Conservation (phyloP, 1,284 basidiomycete genomes). For the Pterulicium gracile region DNA sequence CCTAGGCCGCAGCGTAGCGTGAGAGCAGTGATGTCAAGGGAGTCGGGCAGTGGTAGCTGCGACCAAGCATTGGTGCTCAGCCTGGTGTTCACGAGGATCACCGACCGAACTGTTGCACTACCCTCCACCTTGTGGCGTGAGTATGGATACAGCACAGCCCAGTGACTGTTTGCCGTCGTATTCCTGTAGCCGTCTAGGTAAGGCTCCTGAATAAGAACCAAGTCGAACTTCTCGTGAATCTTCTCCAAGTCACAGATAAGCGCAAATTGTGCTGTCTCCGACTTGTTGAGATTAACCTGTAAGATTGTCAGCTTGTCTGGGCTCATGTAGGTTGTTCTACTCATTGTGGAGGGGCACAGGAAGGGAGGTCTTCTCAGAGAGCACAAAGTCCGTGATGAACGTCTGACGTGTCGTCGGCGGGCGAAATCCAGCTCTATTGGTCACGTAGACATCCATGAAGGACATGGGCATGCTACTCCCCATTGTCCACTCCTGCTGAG, state of each 20-base stretch:
- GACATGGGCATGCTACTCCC: too few relatives aligned
- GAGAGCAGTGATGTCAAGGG: constrained; percentile 16
- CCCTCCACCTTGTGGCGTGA: constrained; percentile 6
- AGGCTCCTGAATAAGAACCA: constrained; percentile 21
- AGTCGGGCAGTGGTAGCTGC: constrained; percentile 9
- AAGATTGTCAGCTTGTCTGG: too few relatives aligned
- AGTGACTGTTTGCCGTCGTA: constrained; percentile 9
- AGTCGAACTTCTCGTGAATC: constrained; percentile 15
- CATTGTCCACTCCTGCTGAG: too few relatives aligned
- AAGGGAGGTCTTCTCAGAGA: too few relatives aligned
- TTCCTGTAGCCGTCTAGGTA: constrained; percentile 12
- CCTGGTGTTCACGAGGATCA: constrained; percentile 16
- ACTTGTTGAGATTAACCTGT: constrained; percentile 17
- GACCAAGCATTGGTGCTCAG: constrained; percentile 17
- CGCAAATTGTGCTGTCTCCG: constrained; percentile 12
- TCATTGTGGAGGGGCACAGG: too few relatives aligned
- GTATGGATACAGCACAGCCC: constrained; percentile 17
- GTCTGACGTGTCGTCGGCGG: too few relatives aligned
- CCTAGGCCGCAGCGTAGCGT: constrained; percentile 6
- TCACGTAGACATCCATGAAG: too few relatives aligned
- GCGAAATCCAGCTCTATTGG: too few relatives aligned
- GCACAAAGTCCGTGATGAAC: too few relatives aligned
- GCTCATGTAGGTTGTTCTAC: too few relatives aligned
- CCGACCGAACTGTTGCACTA: constrained; percentile 10
- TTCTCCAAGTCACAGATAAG: constrained; percentile 13